These are phyloP conservation scores for Vitis hybrid DNA, from an alignment of 177 flowering plant genomes.

Conservation along the genomic window DNA sequence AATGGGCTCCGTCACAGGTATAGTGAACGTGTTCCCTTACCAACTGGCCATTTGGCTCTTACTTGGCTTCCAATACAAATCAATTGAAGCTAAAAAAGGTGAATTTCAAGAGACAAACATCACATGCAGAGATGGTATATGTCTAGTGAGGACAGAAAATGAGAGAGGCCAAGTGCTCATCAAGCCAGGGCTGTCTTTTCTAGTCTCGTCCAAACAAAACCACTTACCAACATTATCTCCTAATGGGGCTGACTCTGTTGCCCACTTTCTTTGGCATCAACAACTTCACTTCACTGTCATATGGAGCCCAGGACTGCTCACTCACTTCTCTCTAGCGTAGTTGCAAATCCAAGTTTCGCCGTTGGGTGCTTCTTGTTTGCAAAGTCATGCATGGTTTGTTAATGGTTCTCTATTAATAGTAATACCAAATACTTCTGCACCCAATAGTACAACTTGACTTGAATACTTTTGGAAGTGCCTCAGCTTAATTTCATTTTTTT, in stretches of 20 bases:
- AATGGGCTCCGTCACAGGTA: background rate
- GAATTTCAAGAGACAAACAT: background rate
- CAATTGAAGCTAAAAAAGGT: too few species aligned
- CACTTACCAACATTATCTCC: too few species aligned
- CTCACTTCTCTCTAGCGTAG: background rate
- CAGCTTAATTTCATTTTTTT: too few species aligned
- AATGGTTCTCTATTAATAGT: too few species aligned
- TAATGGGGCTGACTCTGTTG: background rate
- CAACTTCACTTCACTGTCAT: background rate
- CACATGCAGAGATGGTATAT: background rate
- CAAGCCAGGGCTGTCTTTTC: background rate
- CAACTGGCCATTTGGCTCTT: slow-evolving; percentile 16
- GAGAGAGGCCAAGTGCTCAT: background rate
- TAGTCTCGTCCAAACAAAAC: background rate
- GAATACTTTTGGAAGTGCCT: too few species aligned
- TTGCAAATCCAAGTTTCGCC: too few species aligned
- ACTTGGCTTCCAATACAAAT: background rate
- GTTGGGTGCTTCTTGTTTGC: background rate
- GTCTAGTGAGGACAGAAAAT: background rate
- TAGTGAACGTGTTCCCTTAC: slow-evolving; percentile 10
- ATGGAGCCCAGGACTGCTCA: slow-evolving; percentile 21
- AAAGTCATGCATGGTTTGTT: too few species aligned
- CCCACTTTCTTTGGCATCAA: slow-evolving; percentile 3
- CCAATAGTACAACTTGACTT: too few species aligned
- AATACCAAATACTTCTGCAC: too few species aligned